These are phyloP conservation scores for Tetradesmus lagerheimii DNA, from an alignment of 139 green algal genomes.

Conservation along the genomic window DNA sequence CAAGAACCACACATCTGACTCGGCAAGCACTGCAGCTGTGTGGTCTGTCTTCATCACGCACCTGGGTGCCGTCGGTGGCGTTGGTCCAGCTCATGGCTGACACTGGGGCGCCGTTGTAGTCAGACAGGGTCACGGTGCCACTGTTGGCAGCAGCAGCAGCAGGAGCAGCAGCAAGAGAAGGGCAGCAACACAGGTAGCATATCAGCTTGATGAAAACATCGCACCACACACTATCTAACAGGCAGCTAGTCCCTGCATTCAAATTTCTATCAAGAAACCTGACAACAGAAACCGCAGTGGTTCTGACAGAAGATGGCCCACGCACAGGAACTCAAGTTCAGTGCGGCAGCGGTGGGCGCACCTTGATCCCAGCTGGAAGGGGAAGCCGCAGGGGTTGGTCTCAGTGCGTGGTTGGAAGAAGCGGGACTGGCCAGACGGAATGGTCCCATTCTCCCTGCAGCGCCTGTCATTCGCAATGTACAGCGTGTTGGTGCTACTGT, in stretches of 20 bases:
- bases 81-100: constrained; percentile 38
- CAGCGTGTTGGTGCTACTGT: constrained; percentile 12
- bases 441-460: constrained; percentile 55
- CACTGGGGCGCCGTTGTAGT: constrained; percentile 1
- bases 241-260: no score
- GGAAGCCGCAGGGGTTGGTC: constrained; percentile 62
- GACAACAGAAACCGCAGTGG: no score
- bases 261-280: no score
- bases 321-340: no score
- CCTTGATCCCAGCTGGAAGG: constrained; percentile 62
- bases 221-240: no score
- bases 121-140: neutral
- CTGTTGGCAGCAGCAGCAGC: constrained; percentile 14
- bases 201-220: neutral
- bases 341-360: neutral
- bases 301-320: no score
- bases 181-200: neutral
- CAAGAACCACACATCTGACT: no score
- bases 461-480: constrained; percentile 37
- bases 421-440: constrained; percentile 49
- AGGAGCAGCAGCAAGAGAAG: neutral
- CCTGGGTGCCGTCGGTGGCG: neutral
- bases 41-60: neutral
- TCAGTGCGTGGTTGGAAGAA: constrained; percentile 52
- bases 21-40: neutral